Evolutionary conservation across 129 eudicot genomes (phyloP), one percentile per base, ranked within the genome.

Genomic region (Heracleum sosnowskyi): DNA sequence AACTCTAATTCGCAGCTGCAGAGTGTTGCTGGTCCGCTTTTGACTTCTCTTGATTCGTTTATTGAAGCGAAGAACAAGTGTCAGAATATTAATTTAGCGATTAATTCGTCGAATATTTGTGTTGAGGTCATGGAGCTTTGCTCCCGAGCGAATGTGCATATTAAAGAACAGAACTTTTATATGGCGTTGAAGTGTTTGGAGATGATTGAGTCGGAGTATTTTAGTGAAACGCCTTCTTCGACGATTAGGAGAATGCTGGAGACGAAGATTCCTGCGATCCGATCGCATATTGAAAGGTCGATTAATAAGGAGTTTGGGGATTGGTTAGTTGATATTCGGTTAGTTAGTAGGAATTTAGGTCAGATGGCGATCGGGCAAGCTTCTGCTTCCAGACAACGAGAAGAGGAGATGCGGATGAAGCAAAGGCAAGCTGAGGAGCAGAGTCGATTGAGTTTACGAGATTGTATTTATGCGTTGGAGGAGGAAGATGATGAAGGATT

Each of bases 361-460:
- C 98, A 95, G 73, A 86, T 91, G 1, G 98, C 98, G 35, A 95
- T 95, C 64, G 98, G 97, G 8, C 97, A 91, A 64, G 98, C 98
- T n/a, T 87, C 96, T 15, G 97, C 97, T 9, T 89, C 90, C 55
- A 83, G 98, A 53, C 98, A 95, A 83, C 84, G 98, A 34, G 98
- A 95, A 69, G 98, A 95, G 62, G 98, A 95, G 78, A 77, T 95
- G 57, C 71, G 98, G 82, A 88, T 95, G 76, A 91, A 91, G 88
- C 98, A 95, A 84, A 79, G 98, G 68, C 90, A 91, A 84, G 98
- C 98, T 6, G 98, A 95, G 89, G 98, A 95, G 78, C 98, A 95
- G 86, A 88, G 96, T 36, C 81, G 98, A 41, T 82, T 90, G 22
- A 95, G 98, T 60, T 82, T 86, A 51, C 81, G 98, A 55, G 98